These are phyloP conservation scores for Pleomassaria siparia DNA, from an alignment of 2,329 filamentous ascomycete genomes.

Conservation along the genomic window DNA sequence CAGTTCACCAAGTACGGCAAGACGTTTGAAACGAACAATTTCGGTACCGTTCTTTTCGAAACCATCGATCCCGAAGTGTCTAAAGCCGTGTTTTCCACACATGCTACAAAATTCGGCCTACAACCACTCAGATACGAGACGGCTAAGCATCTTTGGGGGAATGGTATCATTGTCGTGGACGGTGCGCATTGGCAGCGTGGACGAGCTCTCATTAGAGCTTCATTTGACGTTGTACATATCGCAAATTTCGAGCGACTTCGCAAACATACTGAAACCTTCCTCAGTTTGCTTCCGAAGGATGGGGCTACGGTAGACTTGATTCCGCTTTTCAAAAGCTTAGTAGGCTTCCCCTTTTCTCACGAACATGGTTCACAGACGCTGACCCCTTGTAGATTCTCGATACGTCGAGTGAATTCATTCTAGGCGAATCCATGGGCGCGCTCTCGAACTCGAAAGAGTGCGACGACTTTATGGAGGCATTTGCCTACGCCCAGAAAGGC, in stretches of 20 bases:
- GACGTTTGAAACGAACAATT: conserved; percentile 8
- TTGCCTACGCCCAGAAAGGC: background rate
- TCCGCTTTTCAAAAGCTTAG: conserved; percentile 13
- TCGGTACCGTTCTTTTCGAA: conserved; percentile 10
- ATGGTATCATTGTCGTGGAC: conserved; percentile 13
- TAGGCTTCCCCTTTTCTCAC: background rate
- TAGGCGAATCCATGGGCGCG: conserved; percentile 14
- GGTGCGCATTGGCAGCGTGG: conserved; percentile 9
- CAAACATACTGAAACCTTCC: conserved; percentile 8
- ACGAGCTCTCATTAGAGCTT: conserved; percentile 7
- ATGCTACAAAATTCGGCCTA: conserved; percentile 12
- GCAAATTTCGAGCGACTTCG: conserved; percentile 9
- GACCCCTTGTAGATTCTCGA: conserved; percentile 13
- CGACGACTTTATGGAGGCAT: conserved; percentile 2
- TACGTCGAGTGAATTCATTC: conserved; percentile 19
- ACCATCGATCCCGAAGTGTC: conserved; percentile 14
- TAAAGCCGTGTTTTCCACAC: conserved; percentile 11
- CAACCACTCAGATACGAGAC: conserved; percentile 8
- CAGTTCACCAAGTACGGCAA: conserved; percentile 9
- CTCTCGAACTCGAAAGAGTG: conserved; percentile 3
- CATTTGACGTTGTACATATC: conserved; percentile 12
- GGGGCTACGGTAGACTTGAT: conserved; percentile 11
- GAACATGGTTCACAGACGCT: no score
- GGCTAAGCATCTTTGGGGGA: conserved; percentile 7
- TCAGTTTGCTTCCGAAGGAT: conserved; percentile 11